phyloP scores from a whole-genome alignment of 1,284 basidiomycete species.

The Paramarasmius palmivorus region DNA sequence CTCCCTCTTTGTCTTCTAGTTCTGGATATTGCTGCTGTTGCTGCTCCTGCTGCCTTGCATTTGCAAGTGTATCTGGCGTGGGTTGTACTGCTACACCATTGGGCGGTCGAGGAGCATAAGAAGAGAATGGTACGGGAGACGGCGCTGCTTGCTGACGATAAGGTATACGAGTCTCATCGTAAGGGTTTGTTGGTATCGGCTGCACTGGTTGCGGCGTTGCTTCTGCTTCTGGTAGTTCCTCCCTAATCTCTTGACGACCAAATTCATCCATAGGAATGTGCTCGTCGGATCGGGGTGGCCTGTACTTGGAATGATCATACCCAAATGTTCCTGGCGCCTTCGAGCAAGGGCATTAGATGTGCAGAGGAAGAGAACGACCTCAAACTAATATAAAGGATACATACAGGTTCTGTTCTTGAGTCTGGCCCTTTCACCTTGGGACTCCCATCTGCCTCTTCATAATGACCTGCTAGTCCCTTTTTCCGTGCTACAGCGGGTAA shows the following conservation, averaged over 20 bases:
- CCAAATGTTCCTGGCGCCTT: slow-evolving; percentile 85
- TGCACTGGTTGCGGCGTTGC: slow-evolving; percentile 14
- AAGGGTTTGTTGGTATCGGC: slow-evolving; percentile 19
- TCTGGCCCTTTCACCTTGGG: slow-evolving; percentile 48
- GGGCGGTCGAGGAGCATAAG: slow-evolving; percentile 39
- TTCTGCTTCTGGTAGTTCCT: slow-evolving; percentile 10
- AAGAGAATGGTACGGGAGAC: slow-evolving; percentile 61
- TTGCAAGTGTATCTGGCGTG: slow-evolving; percentile 20
- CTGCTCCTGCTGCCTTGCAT: slow-evolving; percentile 15
- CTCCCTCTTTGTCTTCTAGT: slow-evolving; percentile 40
- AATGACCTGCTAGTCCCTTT: slow-evolving; percentile 71
- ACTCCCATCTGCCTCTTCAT: slow-evolving; percentile 63
- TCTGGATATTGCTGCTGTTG: slow-evolving; percentile 13
- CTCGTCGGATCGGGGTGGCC: slow-evolving; percentile 42
- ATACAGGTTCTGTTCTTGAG: slow-evolving; percentile 52
- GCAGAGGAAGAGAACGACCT: slow-evolving; percentile 7
- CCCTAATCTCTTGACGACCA: slow-evolving; percentile 34
- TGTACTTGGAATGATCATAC: slow-evolving; percentile 67
- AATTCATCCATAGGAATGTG: slow-evolving; percentile 69
- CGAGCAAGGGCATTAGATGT: slow-evolving; percentile 6
- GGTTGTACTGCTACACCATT: slow-evolving; percentile 18
- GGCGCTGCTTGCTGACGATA: slow-evolving; percentile 33
- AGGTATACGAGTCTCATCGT: slow-evolving; percentile 33
- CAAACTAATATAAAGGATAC: slow-evolving; percentile 20
- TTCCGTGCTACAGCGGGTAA: slow-evolving; percentile 76